Conservation (phyloP, 768 basidiomycete species). For the Rossbeevera mucosa region DNA sequence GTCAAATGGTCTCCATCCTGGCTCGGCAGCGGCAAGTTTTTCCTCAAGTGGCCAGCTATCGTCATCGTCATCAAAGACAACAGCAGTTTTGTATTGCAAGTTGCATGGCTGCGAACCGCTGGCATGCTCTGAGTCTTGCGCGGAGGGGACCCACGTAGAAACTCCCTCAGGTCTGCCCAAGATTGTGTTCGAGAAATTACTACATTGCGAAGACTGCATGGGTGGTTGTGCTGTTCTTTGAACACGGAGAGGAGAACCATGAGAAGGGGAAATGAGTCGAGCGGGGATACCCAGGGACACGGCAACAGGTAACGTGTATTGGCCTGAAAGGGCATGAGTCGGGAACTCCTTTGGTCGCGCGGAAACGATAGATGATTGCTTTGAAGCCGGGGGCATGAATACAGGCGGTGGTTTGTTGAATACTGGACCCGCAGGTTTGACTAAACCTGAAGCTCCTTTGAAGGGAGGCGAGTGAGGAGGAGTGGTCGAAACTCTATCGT, state of each 20-base stretch:
- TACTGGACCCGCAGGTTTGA: slow-evolving; percentile 42
- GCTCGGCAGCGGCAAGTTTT: slow-evolving; percentile 49
- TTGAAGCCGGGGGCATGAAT: slow-evolving; percentile 24
- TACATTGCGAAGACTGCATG: slow-evolving; percentile 53
- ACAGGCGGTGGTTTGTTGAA: slow-evolving; percentile 51
- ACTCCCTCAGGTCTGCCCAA: slow-evolving; percentile 45
- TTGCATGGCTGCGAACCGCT: slow-evolving; percentile 34
- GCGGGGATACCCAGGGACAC: slow-evolving; percentile 44
- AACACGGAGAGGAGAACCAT: slow-evolving; percentile 16
- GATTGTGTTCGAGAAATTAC: slow-evolving; percentile 44
- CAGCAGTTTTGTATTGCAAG: not conserved
- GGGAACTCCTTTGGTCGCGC: slow-evolving; percentile 28
- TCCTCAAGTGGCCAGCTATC: slow-evolving; percentile 78
- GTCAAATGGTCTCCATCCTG: slow-evolving; percentile 59
- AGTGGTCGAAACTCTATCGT: slow-evolving; percentile 49
- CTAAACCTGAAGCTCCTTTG: slow-evolving; percentile 21
- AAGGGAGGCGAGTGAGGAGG: slow-evolving; percentile 54
- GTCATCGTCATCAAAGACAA: slow-evolving; percentile 40
- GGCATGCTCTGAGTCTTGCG: slow-evolving; percentile 55
- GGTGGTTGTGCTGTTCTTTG: slow-evolving; percentile 35
- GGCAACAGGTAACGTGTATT: slow-evolving; percentile 42
- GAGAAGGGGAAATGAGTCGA: slow-evolving; percentile 28
- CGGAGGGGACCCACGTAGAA: slow-evolving; percentile 53
- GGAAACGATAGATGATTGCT: slow-evolving; percentile 5
- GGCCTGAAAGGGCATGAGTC: slow-evolving; percentile 34